Base-by-base conservation (phyloP, 2,329 filamentous ascomycete genomes). In the Epicoccum sorghinum region DNA sequence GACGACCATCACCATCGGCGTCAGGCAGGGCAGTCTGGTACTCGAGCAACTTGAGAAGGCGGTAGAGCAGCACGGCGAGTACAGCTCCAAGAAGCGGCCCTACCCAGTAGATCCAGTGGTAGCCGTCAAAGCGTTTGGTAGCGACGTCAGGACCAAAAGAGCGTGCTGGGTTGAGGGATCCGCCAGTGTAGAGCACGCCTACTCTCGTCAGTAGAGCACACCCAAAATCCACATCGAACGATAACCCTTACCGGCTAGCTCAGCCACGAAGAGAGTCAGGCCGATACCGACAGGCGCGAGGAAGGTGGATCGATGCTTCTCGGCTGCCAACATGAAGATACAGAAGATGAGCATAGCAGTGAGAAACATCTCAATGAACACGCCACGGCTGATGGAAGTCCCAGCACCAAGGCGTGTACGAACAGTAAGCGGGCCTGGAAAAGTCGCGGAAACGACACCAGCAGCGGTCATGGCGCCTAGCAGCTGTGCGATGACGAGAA, bases 31-130 rank as follows among this genome's bases (percentile, higher is more conserved):
- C 78, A 12, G 79, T 80, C 66, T 82, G 79, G 60, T 81, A 82
- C 61, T 81, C 78, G 27, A 81, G 71, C 18, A 71, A 49, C 62
- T 81, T 82, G 68, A 82, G 74, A 54, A 81, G 66, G 27, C 76
- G 75, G 65, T 82, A 82, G 62, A 82, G 79, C n/a, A 73, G 59
- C 2, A 79, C 78, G 10, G 79, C 78, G 3, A 81, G 52, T 10
- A 80, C 50, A 3, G 79, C 65, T 14, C 80, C 80, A 4, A 82
- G 69, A 5, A 73, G 57, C 4, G 79, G 79, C 0, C 80, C 80
- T 40, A 81, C 52, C 80, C 80, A 82, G 66, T 82, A 82, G 52
- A 82, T 79, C 78, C 79, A 82, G 62, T 82, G 79, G 55, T 80
- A 75, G 38, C 68, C 61, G 4, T 76, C 70, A 61, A 81, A 82